Evolutionary conservation across 371 early-diverging fungal genomes (phyloP), one percentile per base, ranked within the genome.

Genomic region (Apophysomyces trapeziformis): DNA sequence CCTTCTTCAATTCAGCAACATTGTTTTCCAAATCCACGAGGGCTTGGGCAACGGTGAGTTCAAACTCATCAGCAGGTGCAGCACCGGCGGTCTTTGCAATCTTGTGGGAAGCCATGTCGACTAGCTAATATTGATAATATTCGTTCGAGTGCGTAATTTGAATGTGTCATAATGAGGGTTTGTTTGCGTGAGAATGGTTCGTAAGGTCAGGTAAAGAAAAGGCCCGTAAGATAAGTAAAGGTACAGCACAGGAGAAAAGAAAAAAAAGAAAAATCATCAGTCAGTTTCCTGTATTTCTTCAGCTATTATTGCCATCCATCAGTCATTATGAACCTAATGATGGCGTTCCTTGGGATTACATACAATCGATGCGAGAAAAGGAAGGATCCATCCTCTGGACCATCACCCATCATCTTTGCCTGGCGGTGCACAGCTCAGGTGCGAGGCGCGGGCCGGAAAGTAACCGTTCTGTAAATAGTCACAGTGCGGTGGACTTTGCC

Each of bases 1-100:
- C 96, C 82, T 90, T 92, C 92, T 94, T 95, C 78, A 97, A 88
- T 78, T 96, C 97, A 65, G 92, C 83, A 71, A 91, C 90, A 85
- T 89, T 92, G 75, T 90, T 86, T 88, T 97, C 95, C 69, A 96
- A 86, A 79, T 97, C 96, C 83, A 89, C 84, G 75, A 96, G 88
- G 75, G 95, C 92, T 84, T 96, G 95, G 78, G 96, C 98, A 75
- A 96, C 91, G 78, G 89, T 85, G 75, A 93, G 87, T 85, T 96
- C 96, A 73, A 95, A 87, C 83, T 92, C 95, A 73, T 92, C 89
- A 71, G 91, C 89, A 73, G 89, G 83, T 64, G 81, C 74, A 46
- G 73, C 76, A 68, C 91, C 92, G 72, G 85, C 83, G 74, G 92
- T 91, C 88, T 95, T 94, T 75, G 88, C 83, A 74, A 89, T 85